Percentiles rank a stretch among this genome's conserved stretches.
phyloP scores from a whole-genome alignment of 768 basidiomycete species.

The Psilocybe azurescens region DNA sequence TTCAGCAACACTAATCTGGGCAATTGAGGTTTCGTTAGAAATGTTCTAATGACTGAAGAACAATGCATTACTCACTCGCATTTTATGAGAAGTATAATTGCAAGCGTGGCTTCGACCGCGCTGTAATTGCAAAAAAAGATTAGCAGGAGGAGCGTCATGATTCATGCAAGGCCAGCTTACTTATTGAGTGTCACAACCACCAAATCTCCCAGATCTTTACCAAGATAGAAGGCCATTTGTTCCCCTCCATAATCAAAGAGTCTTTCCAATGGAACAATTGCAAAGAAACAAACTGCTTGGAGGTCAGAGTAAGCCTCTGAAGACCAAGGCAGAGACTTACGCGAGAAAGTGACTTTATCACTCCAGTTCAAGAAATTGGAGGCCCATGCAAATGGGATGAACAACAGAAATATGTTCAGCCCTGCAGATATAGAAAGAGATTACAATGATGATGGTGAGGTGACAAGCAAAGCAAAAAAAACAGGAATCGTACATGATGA shows the following conservation, averaged over 20 bases:
- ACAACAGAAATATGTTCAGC: slow-evolving; percentile 61
- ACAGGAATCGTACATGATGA: slow-evolving; percentile 53
- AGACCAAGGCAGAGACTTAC: slow-evolving; percentile 35
- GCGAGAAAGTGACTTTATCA: slow-evolving; percentile 44
- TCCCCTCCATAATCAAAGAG: slow-evolving; percentile 70
- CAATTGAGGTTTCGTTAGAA: neutral
- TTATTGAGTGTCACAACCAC: slow-evolving; percentile 69
- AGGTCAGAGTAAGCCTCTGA: neutral
- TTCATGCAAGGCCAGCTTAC: slow-evolving; percentile 34
- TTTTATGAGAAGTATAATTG: slow-evolving; percentile 68
- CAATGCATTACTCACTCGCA: slow-evolving; percentile 61
- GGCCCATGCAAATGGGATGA: slow-evolving; percentile 67
- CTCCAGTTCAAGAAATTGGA: slow-evolving; percentile 54
- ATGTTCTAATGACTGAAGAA: neutral
- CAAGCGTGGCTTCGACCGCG: slow-evolving; percentile 73
- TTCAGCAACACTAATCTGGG: slow-evolving; percentile 66
- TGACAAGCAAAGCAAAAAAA: neutral
- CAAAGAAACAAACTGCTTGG: slow-evolving; percentile 62
- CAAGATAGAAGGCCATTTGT: slow-evolving; percentile 59
- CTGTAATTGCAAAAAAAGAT: slow-evolving; percentile 33
- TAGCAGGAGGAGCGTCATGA: slow-evolving; percentile 4
- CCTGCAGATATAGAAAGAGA: slow-evolving; percentile 36
- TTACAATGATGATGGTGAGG: neutral
- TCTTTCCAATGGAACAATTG: slow-evolving; percentile 69
- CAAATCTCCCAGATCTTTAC: slow-evolving; percentile 72